Conservation (phyloP, 805 yeast species). For the Torulaspora maleeae region DNA sequence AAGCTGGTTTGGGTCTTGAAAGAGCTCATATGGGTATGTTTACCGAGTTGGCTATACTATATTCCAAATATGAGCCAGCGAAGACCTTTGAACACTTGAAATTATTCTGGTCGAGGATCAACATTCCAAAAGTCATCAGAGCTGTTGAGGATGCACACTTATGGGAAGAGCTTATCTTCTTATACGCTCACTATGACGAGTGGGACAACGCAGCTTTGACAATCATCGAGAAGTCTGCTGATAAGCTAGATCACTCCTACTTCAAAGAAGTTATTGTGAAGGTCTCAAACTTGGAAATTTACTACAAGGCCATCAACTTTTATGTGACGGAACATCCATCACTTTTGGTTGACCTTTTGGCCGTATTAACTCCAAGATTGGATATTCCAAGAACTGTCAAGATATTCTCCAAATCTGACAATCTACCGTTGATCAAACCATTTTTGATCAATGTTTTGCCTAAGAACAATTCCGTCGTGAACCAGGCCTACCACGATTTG, state of each 20-base stretch:
- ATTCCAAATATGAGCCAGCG: slow-evolving; percentile 84
- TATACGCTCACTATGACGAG: slow-evolving; percentile 97
- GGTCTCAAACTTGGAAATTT: slow-evolving; percentile 92
- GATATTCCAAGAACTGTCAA: slow-evolving; percentile 93
- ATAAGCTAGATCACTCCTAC: slow-evolving; percentile 87
- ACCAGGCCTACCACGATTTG: slow-evolving; percentile 91
- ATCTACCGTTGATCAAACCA: slow-evolving; percentile 92
- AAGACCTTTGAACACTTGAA: slow-evolving; percentile 94
- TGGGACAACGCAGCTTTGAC: slow-evolving; percentile 98
- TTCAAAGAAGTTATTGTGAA: slow-evolving; percentile 93
- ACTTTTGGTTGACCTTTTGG: slow-evolving; percentile 75
- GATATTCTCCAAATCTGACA: slow-evolving; percentile 91
- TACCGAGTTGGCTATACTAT: slow-evolving; percentile 87
- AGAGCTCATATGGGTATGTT: slow-evolving; percentile 99
- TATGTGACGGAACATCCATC: slow-evolving; percentile 91
- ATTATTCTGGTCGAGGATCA: slow-evolving; percentile 95
- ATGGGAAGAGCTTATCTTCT: slow-evolving; percentile 93
- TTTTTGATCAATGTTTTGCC: slow-evolving; percentile 87
- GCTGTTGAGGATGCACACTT: slow-evolving; percentile 92
- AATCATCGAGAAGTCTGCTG: slow-evolving; percentile 91
- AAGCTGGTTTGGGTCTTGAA: slow-evolving; percentile 92
- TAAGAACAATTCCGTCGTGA: slow-evolving; percentile 86
- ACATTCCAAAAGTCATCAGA: slow-evolving; percentile 92
- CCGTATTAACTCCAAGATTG: slow-evolving; percentile 80
- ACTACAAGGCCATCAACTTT: slow-evolving; percentile 94